Conservation (phyloP, 2,329 filamentous ascomycete species). For the Colletotrichum agaves region DNA sequence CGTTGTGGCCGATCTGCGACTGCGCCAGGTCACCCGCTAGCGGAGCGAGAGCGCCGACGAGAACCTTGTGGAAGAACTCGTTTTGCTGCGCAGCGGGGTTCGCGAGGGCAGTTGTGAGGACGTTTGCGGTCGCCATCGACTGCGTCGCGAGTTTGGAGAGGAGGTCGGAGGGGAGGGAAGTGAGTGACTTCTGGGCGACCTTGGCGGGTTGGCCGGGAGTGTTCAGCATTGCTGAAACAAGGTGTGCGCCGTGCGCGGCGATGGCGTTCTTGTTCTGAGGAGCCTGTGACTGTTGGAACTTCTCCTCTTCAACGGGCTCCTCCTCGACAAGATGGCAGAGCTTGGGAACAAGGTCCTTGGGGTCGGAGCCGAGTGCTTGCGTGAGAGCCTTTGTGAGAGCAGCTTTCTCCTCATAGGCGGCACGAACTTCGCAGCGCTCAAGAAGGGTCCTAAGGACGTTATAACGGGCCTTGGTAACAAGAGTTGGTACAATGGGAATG, state of each 20-base stretch:
- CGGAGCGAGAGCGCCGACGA: conserved; percentile 60
- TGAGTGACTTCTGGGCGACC: conserved; percentile 78
- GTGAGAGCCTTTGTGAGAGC: conserved; percentile 59
- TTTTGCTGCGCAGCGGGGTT: conserved; percentile 55
- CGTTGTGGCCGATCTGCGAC: conserved; percentile 62
- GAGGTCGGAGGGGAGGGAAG: conserved; percentile 65
- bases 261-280: conserved; percentile 68
- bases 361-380: conserved; percentile 58
- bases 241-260: conserved; percentile 78
- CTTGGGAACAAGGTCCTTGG: conserved; percentile 59
- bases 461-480: conserved; percentile 80
- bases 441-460: conserved; percentile 85
- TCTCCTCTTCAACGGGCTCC: conserved; percentile 45
- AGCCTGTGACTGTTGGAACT: conserved; percentile 47
- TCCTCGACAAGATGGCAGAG: conserved; percentile 58
- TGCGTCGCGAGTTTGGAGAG: conserved; percentile 72
- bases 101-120: conserved; percentile 62
- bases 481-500: conserved; percentile 74
- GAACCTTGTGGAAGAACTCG: conserved; percentile 65
- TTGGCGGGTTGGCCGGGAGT: conserved; percentile 76
- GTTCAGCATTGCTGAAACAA: conserved; percentile 82
- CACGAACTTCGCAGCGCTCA: conserved; percentile 80
- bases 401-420: conserved; percentile 63
- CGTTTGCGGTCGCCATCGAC: conserved; percentile 59
- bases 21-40: conserved; percentile 58